Evolutionary conservation across 352 stramenopile species (phyloP), one percentile per base, ranked within the genome.

Genomic region (Achlya hypogyna): DNA sequence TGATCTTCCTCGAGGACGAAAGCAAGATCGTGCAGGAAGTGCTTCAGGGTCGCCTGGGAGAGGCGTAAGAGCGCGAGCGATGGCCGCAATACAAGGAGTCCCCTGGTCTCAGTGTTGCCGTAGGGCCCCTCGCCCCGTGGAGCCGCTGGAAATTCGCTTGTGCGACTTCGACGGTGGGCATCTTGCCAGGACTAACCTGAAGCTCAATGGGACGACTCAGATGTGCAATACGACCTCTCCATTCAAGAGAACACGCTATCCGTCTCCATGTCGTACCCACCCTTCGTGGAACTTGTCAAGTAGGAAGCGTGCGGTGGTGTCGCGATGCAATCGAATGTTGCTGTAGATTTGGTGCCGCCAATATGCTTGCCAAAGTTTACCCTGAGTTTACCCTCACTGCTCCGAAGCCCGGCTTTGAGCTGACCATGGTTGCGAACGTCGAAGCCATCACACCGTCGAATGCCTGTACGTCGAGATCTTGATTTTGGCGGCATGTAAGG

Each of bases 1-100:
- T 93, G 85, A 73, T 93, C 56, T 91, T 91, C 73, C 75, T 93
- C 29, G 85, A 93, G 71, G 75, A 81, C 64, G 83, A 92, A 72
- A 91, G 91, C 78, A 93, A 93, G 79, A 91, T 93, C 71, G 80
- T 93, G 40, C 90, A 91, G 74, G 83, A 91, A 74, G 82, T 93
- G 51, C 72, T 93, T 9, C 72, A 83, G 59, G 80, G 78, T 23
- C 83, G 83, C 34, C 43, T 93, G 43, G 85, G 83, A 9, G 79
- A 82, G 53, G 86, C 77, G 84, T 93, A 51, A 27, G 82, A 42
- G 2, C 34, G 40, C 12, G 32, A 25, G 2, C 38, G 27, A 16
- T 9, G n/a, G 29, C 27, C 27, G 23, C 8, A 18, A 49, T 22
- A 49, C 16, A 32, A 65, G 40, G 28, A 29, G 60, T 9, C 28